Evolutionary conservation across 1,284 basidiomycete genomes (phyloP).

Genomic region (Cystobasidiaceae sp.): DNA sequence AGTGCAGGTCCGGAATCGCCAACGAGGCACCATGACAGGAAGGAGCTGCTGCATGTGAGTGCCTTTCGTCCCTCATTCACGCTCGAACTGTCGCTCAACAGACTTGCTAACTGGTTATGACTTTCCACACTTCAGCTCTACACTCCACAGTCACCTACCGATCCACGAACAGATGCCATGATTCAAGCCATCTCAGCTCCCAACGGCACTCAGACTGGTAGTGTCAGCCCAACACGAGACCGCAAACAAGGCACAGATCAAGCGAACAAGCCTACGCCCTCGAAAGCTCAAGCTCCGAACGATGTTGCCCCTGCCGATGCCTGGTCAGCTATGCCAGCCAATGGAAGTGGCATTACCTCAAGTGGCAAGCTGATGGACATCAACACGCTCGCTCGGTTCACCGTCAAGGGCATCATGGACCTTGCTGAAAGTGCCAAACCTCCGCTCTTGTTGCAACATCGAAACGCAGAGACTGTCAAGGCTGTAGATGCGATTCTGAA

Average conservation of each 20-base stretch:
- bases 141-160: background rate
- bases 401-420: conserved; percentile 20
- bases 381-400: conserved; percentile 1
- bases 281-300: no score
- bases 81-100: no score
- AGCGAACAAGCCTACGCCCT: no score
- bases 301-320: no score
- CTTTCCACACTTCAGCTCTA: background rate
- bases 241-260: no score
- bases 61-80: background rate
- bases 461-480: background rate
- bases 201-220: no score
- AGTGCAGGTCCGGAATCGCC: background rate
- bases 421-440: background rate
- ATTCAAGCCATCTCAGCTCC: background rate
- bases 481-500: background rate
- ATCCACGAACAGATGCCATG: background rate
- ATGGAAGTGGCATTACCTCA: no score
- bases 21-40: background rate
- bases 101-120: no score
- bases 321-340: no score
- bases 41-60: background rate
- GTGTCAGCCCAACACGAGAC: no score
- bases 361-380: background rate
- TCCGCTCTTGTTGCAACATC: background rate